A percentile compares a stretch with the other conserved stretches of the same genome.
Conservation (phyloP, 2,329 filamentous ascomycete species). For the Penicillium vulpinum region DNA sequence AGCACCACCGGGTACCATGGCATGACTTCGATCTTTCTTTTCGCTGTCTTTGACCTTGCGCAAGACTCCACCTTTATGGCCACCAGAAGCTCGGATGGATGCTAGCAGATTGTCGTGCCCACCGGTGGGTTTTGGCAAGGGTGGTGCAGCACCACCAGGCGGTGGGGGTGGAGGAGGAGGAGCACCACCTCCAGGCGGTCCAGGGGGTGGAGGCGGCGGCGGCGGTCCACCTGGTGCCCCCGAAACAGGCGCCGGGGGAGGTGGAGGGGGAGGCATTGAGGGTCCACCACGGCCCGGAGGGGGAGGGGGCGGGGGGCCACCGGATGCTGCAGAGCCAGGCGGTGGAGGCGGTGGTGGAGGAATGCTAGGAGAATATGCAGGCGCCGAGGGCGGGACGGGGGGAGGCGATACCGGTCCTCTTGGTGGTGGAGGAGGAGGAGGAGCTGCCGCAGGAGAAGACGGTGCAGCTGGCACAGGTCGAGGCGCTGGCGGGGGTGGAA, state of each 20-base stretch:
- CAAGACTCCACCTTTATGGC: conserved; percentile 50
- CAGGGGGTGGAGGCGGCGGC: conserved; percentile 48
- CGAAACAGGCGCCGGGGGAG: conserved; percentile 44
- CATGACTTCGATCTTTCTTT: conserved; percentile 49
- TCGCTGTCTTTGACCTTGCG: conserved; percentile 49
- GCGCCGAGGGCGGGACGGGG: conserved; percentile 26
- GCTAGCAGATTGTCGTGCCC: conserved; percentile 48
- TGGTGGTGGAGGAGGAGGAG: conserved; percentile 50
- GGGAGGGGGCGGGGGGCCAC: conserved; percentile 43
- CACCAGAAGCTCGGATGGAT: conserved; percentile 56
- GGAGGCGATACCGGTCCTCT: conserved; percentile 34
- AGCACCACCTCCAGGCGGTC: conserved; percentile 48
- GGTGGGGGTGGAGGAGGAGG: conserved; percentile 55
- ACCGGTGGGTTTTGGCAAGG: conserved; percentile 43
- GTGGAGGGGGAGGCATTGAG: conserved; percentile 24
- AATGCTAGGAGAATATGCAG: conserved; percentile 37
- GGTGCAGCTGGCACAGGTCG: conserved; percentile 30
- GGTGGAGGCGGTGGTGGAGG: conserved; percentile 42
- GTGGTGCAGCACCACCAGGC: conserved; percentile 41
- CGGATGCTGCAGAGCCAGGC: conserved; percentile 25
- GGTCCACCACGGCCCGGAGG: conserved; percentile 31
- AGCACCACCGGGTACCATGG: conserved; percentile 51
- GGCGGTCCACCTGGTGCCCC: conserved; percentile 41
- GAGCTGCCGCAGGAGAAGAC: conserved; percentile 38
- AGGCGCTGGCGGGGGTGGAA: conserved; percentile 23